Percentiles rank a stretch among this genome's conserved stretches.
Evolutionary conservation across 2,329 filamentous ascomycete genomes (phyloP).

Genomic region (Fusarium tuaranense): DNA sequence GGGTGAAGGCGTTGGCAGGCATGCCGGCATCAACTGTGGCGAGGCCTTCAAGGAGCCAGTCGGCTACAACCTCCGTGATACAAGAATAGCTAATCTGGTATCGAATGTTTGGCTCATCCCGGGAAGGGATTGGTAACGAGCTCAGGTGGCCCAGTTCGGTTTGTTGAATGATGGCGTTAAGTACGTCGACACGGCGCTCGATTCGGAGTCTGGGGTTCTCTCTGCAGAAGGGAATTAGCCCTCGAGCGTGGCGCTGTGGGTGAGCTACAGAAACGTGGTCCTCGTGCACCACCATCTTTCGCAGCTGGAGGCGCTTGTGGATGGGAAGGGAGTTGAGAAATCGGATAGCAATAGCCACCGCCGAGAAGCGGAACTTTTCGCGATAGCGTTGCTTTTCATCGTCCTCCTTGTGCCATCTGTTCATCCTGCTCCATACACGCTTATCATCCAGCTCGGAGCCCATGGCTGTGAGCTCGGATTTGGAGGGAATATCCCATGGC

Average conservation of each 20-base stretch:
- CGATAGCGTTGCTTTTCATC: not conserved
- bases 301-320: not conserved
- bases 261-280: not conserved
- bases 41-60: not conserved
- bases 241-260: not conserved
- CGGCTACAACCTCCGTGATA: not conserved
- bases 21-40: not conserved
- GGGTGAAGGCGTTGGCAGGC: not conserved
- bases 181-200: not conserved
- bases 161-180: not conserved
- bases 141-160: rapidly evolving
- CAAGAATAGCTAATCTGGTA: not conserved
- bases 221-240: constrained; percentile 8
- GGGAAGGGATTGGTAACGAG: not conserved
- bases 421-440: not conserved
- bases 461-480: not conserved
- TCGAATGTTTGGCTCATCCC: not conserved
- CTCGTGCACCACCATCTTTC: not conserved
- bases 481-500: not conserved
- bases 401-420: not conserved
- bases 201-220: constrained; percentile 10
- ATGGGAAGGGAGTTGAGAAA: not conserved
- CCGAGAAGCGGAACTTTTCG: constrained; percentile 11
- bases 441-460: not conserved
- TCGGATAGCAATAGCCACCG: not conserved